Percentiles rank a stretch among this genome's conserved stretches.
These are phyloP conservation scores for Cyclotella baltica DNA, from an alignment of 108 stramenopile species.

Conservation along the genomic window DNA sequence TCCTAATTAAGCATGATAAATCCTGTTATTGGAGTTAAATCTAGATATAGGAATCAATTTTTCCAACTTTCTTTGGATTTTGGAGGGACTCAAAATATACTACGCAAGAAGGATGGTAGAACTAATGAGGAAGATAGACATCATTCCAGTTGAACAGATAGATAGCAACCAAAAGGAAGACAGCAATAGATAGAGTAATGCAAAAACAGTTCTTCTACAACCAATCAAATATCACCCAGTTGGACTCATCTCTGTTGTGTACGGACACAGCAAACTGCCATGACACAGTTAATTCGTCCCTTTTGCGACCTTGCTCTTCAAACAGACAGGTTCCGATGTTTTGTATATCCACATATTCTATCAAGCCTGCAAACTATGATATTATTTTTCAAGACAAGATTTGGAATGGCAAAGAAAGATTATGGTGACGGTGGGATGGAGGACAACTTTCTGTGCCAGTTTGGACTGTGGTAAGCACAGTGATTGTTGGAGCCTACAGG, in stretches of 20 bases:
- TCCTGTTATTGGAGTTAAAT: no score
- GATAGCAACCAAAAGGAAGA: not conserved
- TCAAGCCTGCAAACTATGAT: not conserved
- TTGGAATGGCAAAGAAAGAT: not conserved
- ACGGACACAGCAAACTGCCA: not conserved
- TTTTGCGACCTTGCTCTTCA: not conserved
- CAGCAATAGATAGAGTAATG: slow-evolving; percentile 1
- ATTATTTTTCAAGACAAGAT: not conserved
- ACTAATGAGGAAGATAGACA: not conserved
- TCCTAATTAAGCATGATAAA: no score
- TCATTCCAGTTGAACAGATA: slow-evolving; percentile 17
- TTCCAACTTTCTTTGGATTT: no score
- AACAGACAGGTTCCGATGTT: not conserved
- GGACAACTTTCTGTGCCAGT: not conserved
- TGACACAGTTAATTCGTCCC: not conserved
- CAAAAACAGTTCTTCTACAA: slow-evolving; percentile 5
- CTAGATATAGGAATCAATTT: no score
- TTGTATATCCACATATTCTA: not conserved
- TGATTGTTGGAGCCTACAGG: slow-evolving; percentile 6
- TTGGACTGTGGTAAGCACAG: slow-evolving; percentile 5
- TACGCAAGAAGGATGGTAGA: slow-evolving; percentile 26
- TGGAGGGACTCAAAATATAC: slow-evolving; percentile 4
- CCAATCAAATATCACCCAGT: not conserved
- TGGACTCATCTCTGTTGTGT: not conserved
- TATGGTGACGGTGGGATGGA: not conserved